These are phyloP conservation scores for Irpex rosettiformis DNA, from an alignment of 1,284 basidiomycete species.

Conservation along the genomic window DNA sequence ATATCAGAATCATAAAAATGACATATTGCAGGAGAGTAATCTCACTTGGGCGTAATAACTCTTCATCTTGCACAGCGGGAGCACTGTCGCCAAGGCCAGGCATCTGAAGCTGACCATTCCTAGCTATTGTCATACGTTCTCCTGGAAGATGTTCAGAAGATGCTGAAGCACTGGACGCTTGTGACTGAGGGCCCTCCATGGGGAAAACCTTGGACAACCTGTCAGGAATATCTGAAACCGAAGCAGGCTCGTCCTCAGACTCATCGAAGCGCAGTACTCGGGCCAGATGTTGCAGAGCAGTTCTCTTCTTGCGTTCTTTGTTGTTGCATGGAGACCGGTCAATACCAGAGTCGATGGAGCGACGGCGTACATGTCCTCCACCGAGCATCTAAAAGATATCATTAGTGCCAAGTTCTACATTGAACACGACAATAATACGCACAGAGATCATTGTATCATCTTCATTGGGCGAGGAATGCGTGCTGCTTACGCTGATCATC, in stretches of 20 bases:
- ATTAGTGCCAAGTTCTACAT: background rate
- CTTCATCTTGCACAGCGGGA: conserved; percentile 62
- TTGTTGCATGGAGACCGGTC: conserved; percentile 68
- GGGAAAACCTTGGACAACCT: conserved; percentile 11
- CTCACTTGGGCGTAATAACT: conserved; percentile 52
- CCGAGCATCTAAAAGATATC: conserved; percentile 59
- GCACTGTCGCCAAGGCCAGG: conserved; percentile 64
- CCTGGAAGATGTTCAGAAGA: conserved; percentile 59
- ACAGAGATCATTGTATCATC: conserved; percentile 81
- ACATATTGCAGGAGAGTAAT: conserved; percentile 16
- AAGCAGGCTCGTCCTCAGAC: conserved; percentile 30
- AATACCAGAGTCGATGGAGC: conserved; percentile 62
- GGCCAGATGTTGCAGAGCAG: conserved; percentile 24
- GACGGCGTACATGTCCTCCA: conserved; percentile 66
- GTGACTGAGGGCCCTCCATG: conserved; percentile 36
- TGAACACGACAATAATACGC: conserved; percentile 25
- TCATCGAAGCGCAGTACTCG: conserved; percentile 29
- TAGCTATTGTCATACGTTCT: conserved; percentile 63
- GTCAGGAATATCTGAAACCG: conserved; percentile 1
- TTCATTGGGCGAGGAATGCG: conserved; percentile 52
- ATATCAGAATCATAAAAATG: conserved; percentile 14
- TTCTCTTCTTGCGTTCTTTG: conserved; percentile 58
- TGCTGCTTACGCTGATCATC: conserved; percentile 50
- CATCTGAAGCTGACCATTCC: conserved; percentile 57
- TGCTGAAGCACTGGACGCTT: conserved; percentile 61